phyloP scores from a whole-genome alignment of 805 yeast species.

The Yamadazyma takamatsuzukensis region DNA sequence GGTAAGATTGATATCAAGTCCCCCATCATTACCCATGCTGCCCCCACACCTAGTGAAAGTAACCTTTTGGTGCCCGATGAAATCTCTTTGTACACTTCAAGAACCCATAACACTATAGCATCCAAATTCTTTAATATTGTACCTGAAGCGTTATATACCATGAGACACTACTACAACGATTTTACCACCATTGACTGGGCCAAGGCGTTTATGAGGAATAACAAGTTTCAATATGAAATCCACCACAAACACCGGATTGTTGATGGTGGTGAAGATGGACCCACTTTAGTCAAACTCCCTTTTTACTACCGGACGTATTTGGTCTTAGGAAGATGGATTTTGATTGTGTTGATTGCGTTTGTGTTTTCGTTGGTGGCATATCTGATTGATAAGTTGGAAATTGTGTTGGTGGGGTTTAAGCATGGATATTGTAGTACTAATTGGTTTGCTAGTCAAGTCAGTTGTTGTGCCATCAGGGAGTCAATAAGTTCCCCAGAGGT shows the following conservation, averaged over 20 bases:
- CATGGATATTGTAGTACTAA: slow-evolving; percentile 48
- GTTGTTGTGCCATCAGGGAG: slow-evolving; percentile 32
- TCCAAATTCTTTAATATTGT: slow-evolving; percentile 14
- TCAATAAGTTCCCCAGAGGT: not conserved
- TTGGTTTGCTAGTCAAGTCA: slow-evolving; percentile 41
- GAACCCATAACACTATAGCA: slow-evolving; percentile 12
- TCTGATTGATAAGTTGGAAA: slow-evolving; percentile 45
- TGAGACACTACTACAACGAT: slow-evolving; percentile 49
- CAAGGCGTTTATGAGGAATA: slow-evolving; percentile 43
- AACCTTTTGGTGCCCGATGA: slow-evolving; percentile 7
- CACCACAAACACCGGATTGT: slow-evolving; percentile 25
- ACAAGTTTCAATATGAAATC: slow-evolving; percentile 37
- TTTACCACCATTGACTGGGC: slow-evolving; percentile 63
- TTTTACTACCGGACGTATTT: slow-evolving; percentile 26
- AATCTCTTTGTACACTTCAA: slow-evolving; percentile 10
- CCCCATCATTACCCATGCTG: slow-evolving; percentile 12
- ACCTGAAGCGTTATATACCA: slow-evolving; percentile 15
- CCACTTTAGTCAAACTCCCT: slow-evolving; percentile 13
- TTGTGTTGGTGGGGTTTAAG: slow-evolving; percentile 46
- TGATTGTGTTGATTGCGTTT: slow-evolving; percentile 44
- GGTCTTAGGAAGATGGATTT: slow-evolving; percentile 45
- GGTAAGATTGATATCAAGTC: slow-evolving; percentile 18
- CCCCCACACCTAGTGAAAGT: slow-evolving; percentile 5
- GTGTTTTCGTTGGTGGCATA: slow-evolving; percentile 48
- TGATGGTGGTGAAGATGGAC: slow-evolving; percentile 1